A percentile compares a stretch with the other conserved stretches of the same genome.
Evolutionary conservation across 2,329 filamentous ascomycete species (phyloP).

Genomic region (Fusarium fujikuroi): DNA sequence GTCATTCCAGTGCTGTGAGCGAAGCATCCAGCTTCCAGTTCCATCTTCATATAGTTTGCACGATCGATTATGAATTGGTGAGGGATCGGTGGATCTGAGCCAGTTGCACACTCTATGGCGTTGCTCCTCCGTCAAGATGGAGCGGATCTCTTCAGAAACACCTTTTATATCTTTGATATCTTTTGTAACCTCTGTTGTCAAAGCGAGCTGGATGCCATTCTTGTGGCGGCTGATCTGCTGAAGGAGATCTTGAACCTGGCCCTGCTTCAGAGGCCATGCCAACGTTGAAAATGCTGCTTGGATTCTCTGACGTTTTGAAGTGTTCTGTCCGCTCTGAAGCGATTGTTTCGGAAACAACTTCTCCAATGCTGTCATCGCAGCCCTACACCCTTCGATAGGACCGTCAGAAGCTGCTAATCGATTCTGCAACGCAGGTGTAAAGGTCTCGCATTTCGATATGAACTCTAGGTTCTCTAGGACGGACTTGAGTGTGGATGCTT

Average conservation of each 20-base stretch:
- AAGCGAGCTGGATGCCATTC: rapidly evolving
- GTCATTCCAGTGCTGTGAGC: not conserved
- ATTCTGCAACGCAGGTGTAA: not conserved
- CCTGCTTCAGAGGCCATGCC: not conserved
- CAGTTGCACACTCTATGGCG: not conserved
- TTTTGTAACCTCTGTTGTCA: not conserved
- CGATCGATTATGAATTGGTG: not conserved
- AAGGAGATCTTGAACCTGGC: not conserved
- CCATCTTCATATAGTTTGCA: not conserved
- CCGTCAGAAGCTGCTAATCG: not conserved
- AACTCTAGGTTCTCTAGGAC: not conserved
- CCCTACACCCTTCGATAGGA: not conserved
- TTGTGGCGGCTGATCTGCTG: not conserved
- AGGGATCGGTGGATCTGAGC: not conserved
- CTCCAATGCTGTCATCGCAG: rapidly evolving
- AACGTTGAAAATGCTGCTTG: not conserved
- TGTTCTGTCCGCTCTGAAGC: rapidly evolving
- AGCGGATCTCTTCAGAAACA: not conserved
- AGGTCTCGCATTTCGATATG: not conserved
- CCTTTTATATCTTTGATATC: not conserved
- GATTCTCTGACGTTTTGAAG: not conserved
- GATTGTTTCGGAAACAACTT: not conserved
- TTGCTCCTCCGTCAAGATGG: not conserved
- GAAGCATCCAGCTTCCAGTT: not conserved
- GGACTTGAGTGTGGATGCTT: not conserved